Evolutionary conservation across 1,284 basidiomycete genomes (phyloP), one percentile per base, ranked within the genome.

Genomic region (Ceratobasidium sp.): DNA sequence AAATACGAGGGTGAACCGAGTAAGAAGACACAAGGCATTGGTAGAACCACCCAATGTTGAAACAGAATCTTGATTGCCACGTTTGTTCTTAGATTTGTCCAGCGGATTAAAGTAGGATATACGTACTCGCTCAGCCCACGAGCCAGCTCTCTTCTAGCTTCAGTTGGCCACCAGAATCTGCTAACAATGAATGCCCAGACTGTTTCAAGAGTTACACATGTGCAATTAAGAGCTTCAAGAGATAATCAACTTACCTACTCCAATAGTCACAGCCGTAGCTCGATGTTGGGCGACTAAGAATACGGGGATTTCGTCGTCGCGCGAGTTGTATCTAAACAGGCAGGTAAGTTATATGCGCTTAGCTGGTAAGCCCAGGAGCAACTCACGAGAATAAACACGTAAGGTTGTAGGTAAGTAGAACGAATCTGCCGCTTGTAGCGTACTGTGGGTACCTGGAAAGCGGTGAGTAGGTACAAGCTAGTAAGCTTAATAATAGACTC

Each of bases 101-200:
- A 65, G 9, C 23, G 48, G 40, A 46, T 56, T 62, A 28, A 61
- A 71, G 28, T n/a, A 62, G 15, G 38, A 26, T 33, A 26, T 3
- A 87, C 92, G 84, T 82, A 94, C 95, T 98, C 96, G 85, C 95
- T 93, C 3, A 98, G 88, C 0, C 91, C 93, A 79, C 91, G 91
- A 54, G 93, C 91, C 2, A 99, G 87, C 85, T 98, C 96, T 42
- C 94, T 87, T 71, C 97, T 87, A 0, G 97, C 97, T 83, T 98
- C 97, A 26, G 94, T 91, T 0, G 97, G 97, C 96, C 97, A 99
- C 92, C 96, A 96, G 80, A 94, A 93, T 65, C 95, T 88, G 6
- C 95, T 96, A 15, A 98, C 91, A 40, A 98, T 84, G 2, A 92
- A 90, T 0, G 96, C 96, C 93, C 95, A 99, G 0, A 97, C 84